Evolutionary conservation across 1,139 yeast species (phyloP), one percentile per base, ranked within the genome.

Genomic region (Saccharomyces pastorianus): DNA sequence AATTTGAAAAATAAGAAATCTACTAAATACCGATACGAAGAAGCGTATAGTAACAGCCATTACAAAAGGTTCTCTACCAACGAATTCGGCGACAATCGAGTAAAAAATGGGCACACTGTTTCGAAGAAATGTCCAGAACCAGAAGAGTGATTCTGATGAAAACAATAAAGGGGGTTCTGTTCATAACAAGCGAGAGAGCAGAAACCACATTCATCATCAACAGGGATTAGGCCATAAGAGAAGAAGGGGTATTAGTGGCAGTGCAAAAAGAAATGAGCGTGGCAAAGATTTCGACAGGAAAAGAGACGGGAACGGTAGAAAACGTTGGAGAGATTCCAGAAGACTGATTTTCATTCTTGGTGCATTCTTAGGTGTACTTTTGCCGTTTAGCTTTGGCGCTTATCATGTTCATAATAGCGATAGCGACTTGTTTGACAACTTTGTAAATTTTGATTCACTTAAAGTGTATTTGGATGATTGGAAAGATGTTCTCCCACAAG

Each of bases 401-500:
- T 31, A 58, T 48, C 65, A 65, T 56, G 64, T 64, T 6, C 65
- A 62, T 51, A 59, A 53, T 29, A 58, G 64, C 31, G 65, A 64
- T 47, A 58, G 55, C 31, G 69, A 64, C 34, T 42, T 64, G 25
- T 70, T 83, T 56, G 86, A 82, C 63, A 74, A 76, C 47, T 66
- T 83, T 62, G 76, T 80, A 50, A 83, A 73, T 63, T 82, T 78
- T 61, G 93, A 80, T 67, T 73, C 65, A 59, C 71, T 64, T 50
- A 73, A 74, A 48, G 81, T 74, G 26, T 74, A 78, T 54, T 71
- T 81, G 50, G 85, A 80, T 49, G 86, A 83, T 59, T 83, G 89
- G 86, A 82, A 77, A 53, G 86, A 81, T 26, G 74, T 77, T 41
- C 71, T 93, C 17, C 97, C 98, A 1, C 72, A 76, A 0, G 77